phyloP scores from a whole-genome alignment of 805 yeast species.

The Komagataella pastoris region DNA sequence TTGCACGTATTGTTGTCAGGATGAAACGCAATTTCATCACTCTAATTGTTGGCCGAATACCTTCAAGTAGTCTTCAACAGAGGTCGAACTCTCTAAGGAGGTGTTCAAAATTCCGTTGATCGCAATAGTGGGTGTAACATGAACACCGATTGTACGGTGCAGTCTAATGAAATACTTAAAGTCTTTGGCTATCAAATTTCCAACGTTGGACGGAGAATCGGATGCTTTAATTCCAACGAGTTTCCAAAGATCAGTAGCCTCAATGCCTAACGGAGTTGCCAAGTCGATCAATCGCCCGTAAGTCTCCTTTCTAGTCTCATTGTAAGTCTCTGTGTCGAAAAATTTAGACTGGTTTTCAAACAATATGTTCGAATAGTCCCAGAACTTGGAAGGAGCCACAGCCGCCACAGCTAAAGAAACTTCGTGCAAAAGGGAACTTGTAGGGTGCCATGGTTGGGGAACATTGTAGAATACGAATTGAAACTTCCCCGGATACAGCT shows the following conservation, averaged over 20 bases:
- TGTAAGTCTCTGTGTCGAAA: conserved; percentile 47
- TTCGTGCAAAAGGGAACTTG: conserved; percentile 55
- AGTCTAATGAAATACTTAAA: conserved; percentile 62
- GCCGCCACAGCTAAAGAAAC: conserved; percentile 59
- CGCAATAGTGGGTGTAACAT: conserved; percentile 72
- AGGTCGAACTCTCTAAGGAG: conserved; percentile 49
- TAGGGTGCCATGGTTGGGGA: conserved; percentile 88
- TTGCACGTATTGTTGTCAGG: no score
- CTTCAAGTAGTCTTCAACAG: conserved; percentile 28
- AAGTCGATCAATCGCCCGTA: conserved; percentile 38
- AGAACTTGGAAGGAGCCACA: conserved; percentile 35
- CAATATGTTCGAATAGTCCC: conserved; percentile 42
- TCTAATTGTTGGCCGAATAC: conserved; percentile 13
- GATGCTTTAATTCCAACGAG: conserved; percentile 17
- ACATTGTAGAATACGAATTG: conserved; percentile 57
- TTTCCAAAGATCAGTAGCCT: conserved; percentile 15
- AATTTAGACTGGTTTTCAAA: conserved; percentile 41
- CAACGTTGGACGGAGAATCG: conserved; percentile 31
- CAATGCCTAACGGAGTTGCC: conserved; percentile 20
- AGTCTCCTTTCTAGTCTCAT: conserved; percentile 40
- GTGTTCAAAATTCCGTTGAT: conserved; percentile 53
- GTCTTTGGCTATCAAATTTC: conserved; percentile 47
- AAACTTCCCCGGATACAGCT: conserved; percentile 32
- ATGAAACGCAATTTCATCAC: neutral
- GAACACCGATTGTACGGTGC: conserved; percentile 67